These are phyloP conservation scores for Torrubiella hemipterigena DNA, from an alignment of 2,329 filamentous ascomycete genomes.

Conservation along the genomic window DNA sequence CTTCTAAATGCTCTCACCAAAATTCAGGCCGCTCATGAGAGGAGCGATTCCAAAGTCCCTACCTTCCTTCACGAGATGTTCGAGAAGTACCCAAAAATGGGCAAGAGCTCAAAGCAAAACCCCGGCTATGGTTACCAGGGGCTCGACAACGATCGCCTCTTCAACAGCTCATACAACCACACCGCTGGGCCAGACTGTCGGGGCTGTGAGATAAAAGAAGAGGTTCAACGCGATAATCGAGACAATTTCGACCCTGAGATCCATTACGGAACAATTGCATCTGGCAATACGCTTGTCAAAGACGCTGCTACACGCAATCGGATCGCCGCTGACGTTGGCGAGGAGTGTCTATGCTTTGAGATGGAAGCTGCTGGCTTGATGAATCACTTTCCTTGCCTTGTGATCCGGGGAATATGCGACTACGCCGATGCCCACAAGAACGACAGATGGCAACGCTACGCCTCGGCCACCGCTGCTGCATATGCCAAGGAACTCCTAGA, in stretches of 20 bases:
- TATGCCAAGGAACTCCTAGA: slow-evolving; percentile 12
- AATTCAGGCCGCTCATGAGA: slow-evolving; percentile 4
- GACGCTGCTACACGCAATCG: slow-evolving; percentile 6
- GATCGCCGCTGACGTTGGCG: slow-evolving; percentile 4
- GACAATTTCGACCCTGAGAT: neutral
- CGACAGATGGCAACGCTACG: slow-evolving; percentile 14
- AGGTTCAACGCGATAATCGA: neutral
- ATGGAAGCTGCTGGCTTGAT: too few relatives aligned
- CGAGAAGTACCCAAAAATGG: slow-evolving; percentile 4
- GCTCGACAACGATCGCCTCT: slow-evolving; percentile 5
- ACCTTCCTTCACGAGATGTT: slow-evolving; percentile 4
- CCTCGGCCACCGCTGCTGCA: slow-evolving; percentile 14
- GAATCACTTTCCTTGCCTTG: slow-evolving; percentile 12
- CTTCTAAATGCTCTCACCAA: slow-evolving; percentile 4
- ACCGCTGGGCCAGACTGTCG: slow-evolving; percentile 4
- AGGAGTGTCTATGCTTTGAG: neutral
- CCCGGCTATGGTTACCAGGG: slow-evolving; percentile 4
- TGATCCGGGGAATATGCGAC: slow-evolving; percentile 20
- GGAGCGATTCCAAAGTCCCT: slow-evolving; percentile 5
- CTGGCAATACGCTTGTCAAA: slow-evolving; percentile 1
- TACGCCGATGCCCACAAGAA: slow-evolving; percentile 19
- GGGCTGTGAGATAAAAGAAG: slow-evolving; percentile 1
- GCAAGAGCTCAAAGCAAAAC: slow-evolving; percentile 1
- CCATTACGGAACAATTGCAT: slow-evolving; percentile 1
- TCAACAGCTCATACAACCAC: slow-evolving; percentile 6